Base-by-base conservation (phyloP, 2,329 filamentous ascomycete species). In the Taxawa tesnikishii region DNA sequence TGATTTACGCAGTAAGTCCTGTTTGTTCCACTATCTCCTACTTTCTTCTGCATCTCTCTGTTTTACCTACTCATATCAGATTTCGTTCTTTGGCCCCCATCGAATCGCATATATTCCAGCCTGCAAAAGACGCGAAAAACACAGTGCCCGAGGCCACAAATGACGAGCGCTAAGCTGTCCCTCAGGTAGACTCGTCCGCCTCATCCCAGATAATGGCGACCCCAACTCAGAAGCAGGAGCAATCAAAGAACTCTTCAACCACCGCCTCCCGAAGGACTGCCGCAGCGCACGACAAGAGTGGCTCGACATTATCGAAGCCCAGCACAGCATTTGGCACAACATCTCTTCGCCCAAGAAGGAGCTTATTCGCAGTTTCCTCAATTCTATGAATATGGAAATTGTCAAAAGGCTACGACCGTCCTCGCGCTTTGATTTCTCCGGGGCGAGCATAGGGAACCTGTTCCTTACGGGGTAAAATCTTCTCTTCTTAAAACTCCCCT, bases 301-400 rank as follows among this genome's bases (percentile, higher is more conserved):
- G 87, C 73, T 87, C 16, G 76, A 83, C 30, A 84, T 96, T 18
- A 75, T 96, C 18, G 85, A 94, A 54, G 83, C 81, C 3, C 75
- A 79, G 0, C 83, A 90, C 39, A 45, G 60, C 1, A 68, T 93
- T 3, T 96, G 88, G 87, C 50, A 42, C 11, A 57, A 62, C 17
- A 64, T 67, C 21, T 62, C 62, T 2, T 56, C 56, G 0, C 59
- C 62, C 3, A 67, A 67, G 50, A 64, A 62, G 43, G 64, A 68
- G 46, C 56, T 68, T 8, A 67, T 68, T 28, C 53, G 64, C 8
- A 64, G 60, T 15, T 62, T 67, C 36, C 51, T 68, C 13, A 67
- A 64, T 33, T 43, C 59, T n/a, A 53, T 67, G 33, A 66, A 67
- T 27, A 53, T 60, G 11, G 64, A 68, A 38, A 60, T 67, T 13